Conservation (phyloP, 1,139 yeast genomes). For the Kurtzmaniella quercitrusa region DNA sequence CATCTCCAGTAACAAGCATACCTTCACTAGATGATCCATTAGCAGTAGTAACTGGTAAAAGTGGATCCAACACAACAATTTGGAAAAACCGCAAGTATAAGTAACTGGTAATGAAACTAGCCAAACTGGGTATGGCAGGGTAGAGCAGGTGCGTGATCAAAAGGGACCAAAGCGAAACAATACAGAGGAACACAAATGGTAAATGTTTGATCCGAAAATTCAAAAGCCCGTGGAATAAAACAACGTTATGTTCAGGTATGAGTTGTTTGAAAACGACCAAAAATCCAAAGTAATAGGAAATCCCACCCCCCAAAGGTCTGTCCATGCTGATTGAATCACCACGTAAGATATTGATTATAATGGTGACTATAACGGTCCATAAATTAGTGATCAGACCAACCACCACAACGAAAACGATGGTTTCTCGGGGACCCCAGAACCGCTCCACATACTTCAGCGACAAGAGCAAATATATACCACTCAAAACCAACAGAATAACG, state of each 20-base stretch:
- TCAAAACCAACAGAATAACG: constrained; percentile 45
- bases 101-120: constrained; percentile 71
- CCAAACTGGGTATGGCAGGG: constrained; percentile 63
- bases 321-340: constrained; percentile 38
- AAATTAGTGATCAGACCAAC: constrained; percentile 61
- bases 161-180: constrained; percentile 45
- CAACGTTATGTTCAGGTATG: constrained; percentile 82
- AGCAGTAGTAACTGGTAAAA: constrained; percentile 34
- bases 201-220: constrained; percentile 71
- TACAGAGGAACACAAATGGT: constrained; percentile 56
- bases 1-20: constrained; percentile 64
- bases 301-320: constrained; percentile 65
- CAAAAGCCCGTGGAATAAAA: constrained; percentile 57
- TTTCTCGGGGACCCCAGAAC: constrained; percentile 59
- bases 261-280: constrained; percentile 84
- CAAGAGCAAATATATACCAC: constrained; percentile 47
- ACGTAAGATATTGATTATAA: constrained; percentile 34
- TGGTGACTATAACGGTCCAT: constrained; percentile 39
- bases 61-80: constrained; percentile 33
- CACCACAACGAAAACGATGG: constrained; percentile 54
- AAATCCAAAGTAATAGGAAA: constrained; percentile 68
- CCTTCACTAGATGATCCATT: constrained; percentile 19
- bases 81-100: constrained; percentile 75
- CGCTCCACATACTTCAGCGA: constrained; percentile 51
- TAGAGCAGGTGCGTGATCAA: constrained; percentile 33